These are phyloP conservation scores for Takashimella tepidaria DNA, from an alignment of 1,284 basidiomycete genomes.

Conservation along the genomic window DNA sequence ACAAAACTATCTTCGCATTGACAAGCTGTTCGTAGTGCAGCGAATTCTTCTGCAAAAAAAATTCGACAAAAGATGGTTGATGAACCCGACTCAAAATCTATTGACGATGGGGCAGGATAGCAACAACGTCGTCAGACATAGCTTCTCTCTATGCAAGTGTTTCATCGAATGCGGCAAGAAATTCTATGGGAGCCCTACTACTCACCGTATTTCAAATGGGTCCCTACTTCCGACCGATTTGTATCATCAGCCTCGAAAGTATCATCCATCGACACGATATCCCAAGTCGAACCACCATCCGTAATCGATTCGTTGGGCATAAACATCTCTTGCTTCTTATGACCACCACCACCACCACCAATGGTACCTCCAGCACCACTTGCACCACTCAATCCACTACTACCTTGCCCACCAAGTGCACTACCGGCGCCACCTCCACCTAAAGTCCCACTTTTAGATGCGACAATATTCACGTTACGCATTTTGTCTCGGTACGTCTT, in stretches of 20 bases:
- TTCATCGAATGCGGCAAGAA: no score
- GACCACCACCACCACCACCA: background rate
- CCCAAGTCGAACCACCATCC: constrained; percentile 65
- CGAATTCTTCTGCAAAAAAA: constrained; percentile 95
- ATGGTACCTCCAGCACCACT: no score
- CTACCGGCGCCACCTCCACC: background rate
- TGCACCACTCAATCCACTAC: background rate
- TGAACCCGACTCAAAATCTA: constrained; percentile 85
- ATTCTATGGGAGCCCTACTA: no score
- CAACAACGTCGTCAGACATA: constrained; percentile 14
- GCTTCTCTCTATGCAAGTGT: no score
- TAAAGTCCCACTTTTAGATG: constrained; percentile 1
- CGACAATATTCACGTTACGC: constrained; percentile 56
- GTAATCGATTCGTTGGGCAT: constrained; percentile 28
- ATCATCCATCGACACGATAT: constrained; percentile 62
- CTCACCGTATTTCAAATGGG: constrained; percentile 47
- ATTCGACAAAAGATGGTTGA: constrained; percentile 92
- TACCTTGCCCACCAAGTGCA: background rate
- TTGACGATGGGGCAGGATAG: no score
- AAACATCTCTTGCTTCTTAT: constrained; percentile 19
- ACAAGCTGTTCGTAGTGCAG: constrained; percentile 84
- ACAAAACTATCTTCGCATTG: constrained; percentile 91
- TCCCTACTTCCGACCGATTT: constrained; percentile 33
- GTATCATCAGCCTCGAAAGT: constrained; percentile 41
- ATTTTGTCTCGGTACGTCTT: constrained; percentile 83